These are phyloP conservation scores for Penicillium goetzii DNA, from an alignment of 495 filamentous ascomycete genomes.

Conservation along the genomic window DNA sequence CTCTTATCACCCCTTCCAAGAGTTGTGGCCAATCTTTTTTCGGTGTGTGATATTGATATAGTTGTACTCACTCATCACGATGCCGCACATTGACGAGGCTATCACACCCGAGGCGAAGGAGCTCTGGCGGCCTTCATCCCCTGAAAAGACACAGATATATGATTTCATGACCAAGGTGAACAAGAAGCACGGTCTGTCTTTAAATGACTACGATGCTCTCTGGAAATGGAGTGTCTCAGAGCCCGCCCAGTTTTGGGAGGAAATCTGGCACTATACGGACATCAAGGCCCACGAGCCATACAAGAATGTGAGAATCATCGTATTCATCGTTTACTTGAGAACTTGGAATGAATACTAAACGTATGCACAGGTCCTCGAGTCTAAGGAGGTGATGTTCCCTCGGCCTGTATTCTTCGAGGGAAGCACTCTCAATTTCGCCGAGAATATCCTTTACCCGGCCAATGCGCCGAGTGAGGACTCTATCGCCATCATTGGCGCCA, in stretches of 20 bases:
- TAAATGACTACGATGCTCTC: conserved; percentile 69
- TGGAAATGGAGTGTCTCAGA: conserved; percentile 85
- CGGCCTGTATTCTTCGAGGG: conserved; percentile 82
- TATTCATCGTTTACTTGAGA: background rate
- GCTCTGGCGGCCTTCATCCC: conserved; percentile 75
- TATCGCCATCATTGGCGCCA: conserved; percentile 71
- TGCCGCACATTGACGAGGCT: conserved; percentile 36
- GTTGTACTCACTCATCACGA: conserved; percentile 3
- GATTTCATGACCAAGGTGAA: conserved; percentile 71
- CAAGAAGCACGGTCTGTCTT: conserved; percentile 62
- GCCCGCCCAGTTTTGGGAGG: conserved; percentile 77
- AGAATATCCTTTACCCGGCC: conserved; percentile 83
- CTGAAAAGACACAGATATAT: conserved; percentile 68
- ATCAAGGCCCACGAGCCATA: conserved; percentile 70
- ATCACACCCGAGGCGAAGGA: conserved; percentile 40
- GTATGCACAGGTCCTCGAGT: conserved; percentile 63
- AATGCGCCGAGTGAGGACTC: conserved; percentile 59
- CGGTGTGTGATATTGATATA: background rate
- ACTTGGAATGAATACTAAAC: background rate
- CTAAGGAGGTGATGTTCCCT: conserved; percentile 74
- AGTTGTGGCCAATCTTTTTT: background rate
- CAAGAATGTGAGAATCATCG: conserved; percentile 52
- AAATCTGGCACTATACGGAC: conserved; percentile 80
- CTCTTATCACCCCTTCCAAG: background rate
- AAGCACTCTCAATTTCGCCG: conserved; percentile 82